A percentile compares a stretch with the other conserved stretches of the same genome.
Conservation (phyloP, 371 early-diverging fungal genomes). For the Dinochytrium kinnereticum region DNA sequence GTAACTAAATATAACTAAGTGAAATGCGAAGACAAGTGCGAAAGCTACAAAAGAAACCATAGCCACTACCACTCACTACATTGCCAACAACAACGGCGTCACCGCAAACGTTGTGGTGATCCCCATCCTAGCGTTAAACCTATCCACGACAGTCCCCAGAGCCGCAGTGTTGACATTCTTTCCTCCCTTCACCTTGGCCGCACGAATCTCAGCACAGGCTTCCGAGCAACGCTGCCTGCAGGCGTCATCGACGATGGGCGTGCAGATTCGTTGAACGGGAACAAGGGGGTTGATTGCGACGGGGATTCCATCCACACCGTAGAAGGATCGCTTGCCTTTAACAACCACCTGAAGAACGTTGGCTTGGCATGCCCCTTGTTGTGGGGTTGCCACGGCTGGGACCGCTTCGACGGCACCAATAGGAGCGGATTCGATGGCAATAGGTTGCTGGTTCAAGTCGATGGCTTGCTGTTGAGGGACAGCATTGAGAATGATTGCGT, state of each 20-base stretch:
- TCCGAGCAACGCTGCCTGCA: not conserved
- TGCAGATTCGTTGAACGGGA: constrained; percentile 11
- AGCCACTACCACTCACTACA: too few relatives aligned
- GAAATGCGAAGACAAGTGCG: too few relatives aligned
- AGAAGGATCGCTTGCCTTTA: not conserved
- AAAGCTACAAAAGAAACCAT: too few relatives aligned
- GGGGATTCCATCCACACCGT: not conserved
- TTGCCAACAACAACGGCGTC: too few relatives aligned
- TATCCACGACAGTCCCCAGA: not conserved
- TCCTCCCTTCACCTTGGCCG: constrained; percentile 4
- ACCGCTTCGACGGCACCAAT: not conserved
- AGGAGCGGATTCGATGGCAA: not conserved
- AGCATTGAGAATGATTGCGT: too few relatives aligned
- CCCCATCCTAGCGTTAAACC: constrained; percentile 7
- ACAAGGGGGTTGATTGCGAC: not conserved
- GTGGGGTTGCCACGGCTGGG: not conserved
- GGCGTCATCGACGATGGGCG: constrained; percentile 1
- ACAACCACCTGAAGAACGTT: not conserved
- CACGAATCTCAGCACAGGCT: not conserved
- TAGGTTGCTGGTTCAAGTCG: not conserved
- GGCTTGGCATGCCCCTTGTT: too few relatives aligned
- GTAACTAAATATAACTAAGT: too few relatives aligned
- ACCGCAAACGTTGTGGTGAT: not conserved
- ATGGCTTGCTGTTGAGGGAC: not conserved
- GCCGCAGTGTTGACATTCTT: not conserved